Evolutionary conservation across 2,329 filamentous ascomycete genomes (phyloP), one percentile per base, ranked within the genome.

Genomic region (Aspergillus vadensis): DNA sequence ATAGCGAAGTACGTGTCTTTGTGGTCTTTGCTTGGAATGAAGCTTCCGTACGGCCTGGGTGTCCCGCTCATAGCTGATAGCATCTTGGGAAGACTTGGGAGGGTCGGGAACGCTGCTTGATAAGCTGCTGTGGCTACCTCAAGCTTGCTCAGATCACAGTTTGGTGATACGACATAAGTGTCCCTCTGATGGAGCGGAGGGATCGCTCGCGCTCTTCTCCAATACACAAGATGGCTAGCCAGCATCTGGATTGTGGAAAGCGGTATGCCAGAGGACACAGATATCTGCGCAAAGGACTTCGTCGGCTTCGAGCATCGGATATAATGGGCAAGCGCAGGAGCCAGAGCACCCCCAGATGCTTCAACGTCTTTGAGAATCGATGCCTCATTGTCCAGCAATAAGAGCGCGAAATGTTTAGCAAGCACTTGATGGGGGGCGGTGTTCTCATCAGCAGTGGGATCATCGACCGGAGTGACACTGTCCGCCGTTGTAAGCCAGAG

Each of bases 171-270:
- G 36, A 98, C 90, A 75, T 98, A 99, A 10, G 89, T 90, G 73
- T 98, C 93, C 51, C 93, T 86, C 47, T 91, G 90, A 71, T 97
- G 92, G 5, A 99, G 85, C 0, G 95, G 95, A 4, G 92, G 91
- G 43, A 98, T 94, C 15, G 94, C 90, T 62, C 96, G 91, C 50
- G 94, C 95, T 59, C 93, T 89, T 23, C 95, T 88, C 93, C 94
- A 98, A 78, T 96, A 96, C 63, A 98, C 92, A 64, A 99, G 89
- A 78, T 98, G 95, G 60, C 91, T 90, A 9, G 93, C 92, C 63
- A 96, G 91, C 67, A 91, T 89, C 64, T 94, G 89, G 64, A 98
- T 89, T 67, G 96, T 91, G 32, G 86, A 83, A 1, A 95, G 83
- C 3, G 90, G 88, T 55, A 98, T 88, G 19, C 88, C 85, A 55